Conservation (phyloP, 495 filamentous ascomycete species). For the Tuber borchii region DNA sequence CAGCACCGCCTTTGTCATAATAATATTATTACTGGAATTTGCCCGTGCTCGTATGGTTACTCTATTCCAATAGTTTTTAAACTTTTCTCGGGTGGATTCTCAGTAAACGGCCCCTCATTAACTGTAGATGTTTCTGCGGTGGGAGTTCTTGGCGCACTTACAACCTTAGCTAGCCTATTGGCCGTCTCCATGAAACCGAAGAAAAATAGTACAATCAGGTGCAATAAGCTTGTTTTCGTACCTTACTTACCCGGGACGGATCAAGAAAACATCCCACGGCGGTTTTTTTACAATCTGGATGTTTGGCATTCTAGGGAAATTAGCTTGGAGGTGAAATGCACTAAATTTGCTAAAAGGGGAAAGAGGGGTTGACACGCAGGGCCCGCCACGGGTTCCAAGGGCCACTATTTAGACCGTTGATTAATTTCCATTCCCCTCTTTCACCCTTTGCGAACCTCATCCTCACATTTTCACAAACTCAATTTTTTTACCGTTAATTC, state of each 20-base stretch:
- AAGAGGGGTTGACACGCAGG: slow-evolving; percentile 30
- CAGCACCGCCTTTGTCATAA: neutral
- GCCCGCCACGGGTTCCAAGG: slow-evolving; percentile 12
- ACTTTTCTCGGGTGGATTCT: neutral
- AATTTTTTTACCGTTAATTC: slow-evolving; percentile 12
- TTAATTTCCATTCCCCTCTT: slow-evolving; percentile 26
- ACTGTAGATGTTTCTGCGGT: neutral
- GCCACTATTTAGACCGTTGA: slow-evolving; percentile 13
- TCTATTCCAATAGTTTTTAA: neutral
- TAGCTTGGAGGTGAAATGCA: slow-evolving; percentile 4
- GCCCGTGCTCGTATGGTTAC: neutral
- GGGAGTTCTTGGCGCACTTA: neutral
- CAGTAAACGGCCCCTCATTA: neutral
- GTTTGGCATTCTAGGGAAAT: neutral
- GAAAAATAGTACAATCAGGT: neutral
- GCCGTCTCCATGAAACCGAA: neutral
- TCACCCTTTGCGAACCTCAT: slow-evolving; percentile 18
- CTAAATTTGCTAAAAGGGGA: slow-evolving; percentile 24
- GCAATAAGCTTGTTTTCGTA: neutral
- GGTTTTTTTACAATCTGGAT: neutral
- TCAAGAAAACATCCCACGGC: neutral
- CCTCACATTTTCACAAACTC: slow-evolving; percentile 30
- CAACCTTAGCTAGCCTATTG: neutral
- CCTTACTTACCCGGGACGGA: neutral
- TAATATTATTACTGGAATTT: neutral